Conservation (phyloP, 306 rosid genomes). For the Lotus japonicus region DNA sequence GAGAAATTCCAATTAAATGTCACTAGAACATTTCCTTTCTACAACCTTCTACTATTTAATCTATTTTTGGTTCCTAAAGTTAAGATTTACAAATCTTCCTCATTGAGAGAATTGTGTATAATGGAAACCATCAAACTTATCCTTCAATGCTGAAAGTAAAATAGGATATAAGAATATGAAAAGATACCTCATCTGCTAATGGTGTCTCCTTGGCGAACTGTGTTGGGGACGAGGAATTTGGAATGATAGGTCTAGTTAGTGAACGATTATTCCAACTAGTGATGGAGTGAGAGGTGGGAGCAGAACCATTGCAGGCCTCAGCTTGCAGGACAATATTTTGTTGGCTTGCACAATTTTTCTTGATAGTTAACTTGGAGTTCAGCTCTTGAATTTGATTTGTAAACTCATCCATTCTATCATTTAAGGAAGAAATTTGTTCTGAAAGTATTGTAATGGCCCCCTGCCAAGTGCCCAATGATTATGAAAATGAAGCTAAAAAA, state of each 20-base stretch:
- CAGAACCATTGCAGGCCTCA: too few species aligned
- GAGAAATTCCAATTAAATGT: too few species aligned
- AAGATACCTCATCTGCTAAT: constrained; percentile 67
- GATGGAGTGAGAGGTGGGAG: constrained; percentile 63
- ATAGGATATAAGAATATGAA: not conserved
- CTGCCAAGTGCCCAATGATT: constrained; percentile 27
- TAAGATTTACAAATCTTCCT: not conserved
- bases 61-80: not conserved
- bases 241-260: too few species aligned
- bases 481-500: not conserved
- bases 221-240: too few species aligned
- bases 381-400: constrained; percentile 73
- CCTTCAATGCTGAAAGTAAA: not conserved
- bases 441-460: constrained; percentile 61
- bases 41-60: not conserved
- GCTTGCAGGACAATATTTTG: too few species aligned
- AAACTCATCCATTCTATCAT: constrained; percentile 91
- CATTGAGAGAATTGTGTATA: not conserved
- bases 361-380: constrained; percentile 59
- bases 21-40: too few species aligned
- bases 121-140: not conserved
- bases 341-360: constrained; percentile 54
- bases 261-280: not conserved
- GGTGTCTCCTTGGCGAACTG: too few species aligned
- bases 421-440: constrained; percentile 82